These are phyloP conservation scores for Hymenoscyphus infarciens DNA, from an alignment of 2,329 filamentous ascomycete genomes.

Conservation along the genomic window DNA sequence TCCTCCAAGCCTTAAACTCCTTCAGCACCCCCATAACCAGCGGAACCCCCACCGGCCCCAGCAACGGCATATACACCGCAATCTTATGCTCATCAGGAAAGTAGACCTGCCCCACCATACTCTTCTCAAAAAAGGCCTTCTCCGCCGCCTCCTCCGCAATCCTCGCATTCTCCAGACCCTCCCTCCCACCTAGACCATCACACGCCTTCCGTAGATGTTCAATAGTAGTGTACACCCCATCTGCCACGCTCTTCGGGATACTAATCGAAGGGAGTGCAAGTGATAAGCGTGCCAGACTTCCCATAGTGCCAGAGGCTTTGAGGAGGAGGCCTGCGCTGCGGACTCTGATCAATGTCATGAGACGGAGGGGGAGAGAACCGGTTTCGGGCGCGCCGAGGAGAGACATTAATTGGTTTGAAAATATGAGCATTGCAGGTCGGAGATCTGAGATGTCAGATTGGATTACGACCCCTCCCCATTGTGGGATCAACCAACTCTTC, in stretches of 20 bases:
- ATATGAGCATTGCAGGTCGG: conserved; percentile 78
- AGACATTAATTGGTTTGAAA: conserved; percentile 84
- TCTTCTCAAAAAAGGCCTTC: conserved; percentile 95
- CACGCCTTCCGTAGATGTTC: conserved; percentile 75
- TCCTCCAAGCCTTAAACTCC: conserved; percentile 58
- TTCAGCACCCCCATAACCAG: conserved; percentile 79
- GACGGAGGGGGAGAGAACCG: conserved; percentile 78
- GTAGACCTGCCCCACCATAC: conserved; percentile 97
- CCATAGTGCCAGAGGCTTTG: conserved; percentile 87
- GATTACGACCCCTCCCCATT: conserved; percentile 82
- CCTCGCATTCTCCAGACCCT: conserved; percentile 75
- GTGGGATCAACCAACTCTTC: conserved; percentile 83
- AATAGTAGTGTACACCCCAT: conserved; percentile 78
- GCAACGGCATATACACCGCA: conserved; percentile 86
- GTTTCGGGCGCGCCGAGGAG: conserved; percentile 80
- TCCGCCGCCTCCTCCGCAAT: conserved; percentile 87
- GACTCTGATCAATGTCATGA: conserved; percentile 82
- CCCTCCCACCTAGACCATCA: conserved; percentile 58
- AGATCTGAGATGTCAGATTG: conserved; percentile 58
- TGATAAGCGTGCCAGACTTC: conserved; percentile 84
- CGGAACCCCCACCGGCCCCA: conserved; percentile 89
- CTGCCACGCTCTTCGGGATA: conserved; percentile 82
- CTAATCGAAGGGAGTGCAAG: conserved; percentile 83
- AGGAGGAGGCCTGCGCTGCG: conserved; percentile 81
- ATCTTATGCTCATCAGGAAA: conserved; percentile 99